Base-by-base conservation (phyloP, 108 stramenopile species). In the Nannochloropsis salina region DNA sequence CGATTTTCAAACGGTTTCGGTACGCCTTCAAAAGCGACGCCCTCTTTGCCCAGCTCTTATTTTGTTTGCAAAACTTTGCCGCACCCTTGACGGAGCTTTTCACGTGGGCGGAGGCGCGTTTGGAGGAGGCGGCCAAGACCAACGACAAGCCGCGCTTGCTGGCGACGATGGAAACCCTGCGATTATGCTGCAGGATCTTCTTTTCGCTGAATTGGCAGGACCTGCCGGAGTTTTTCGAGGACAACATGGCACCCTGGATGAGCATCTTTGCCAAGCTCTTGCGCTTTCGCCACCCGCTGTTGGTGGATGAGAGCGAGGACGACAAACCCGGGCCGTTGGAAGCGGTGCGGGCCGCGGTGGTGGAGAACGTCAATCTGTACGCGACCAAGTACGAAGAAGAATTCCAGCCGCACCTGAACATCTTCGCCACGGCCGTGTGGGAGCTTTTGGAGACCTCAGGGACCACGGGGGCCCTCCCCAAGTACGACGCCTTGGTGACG, bases 221-320 rank as follows among this genome's bases (percentile, higher is more conserved):
- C 90, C 89, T 99, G 80, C 99, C 99, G 8, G 99, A 97, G 88
- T 98, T 91, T 88, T 98, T 98, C 84, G 98, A 98, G 88, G 97
- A 98, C 90, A 93, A 97, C 90, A 96, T 99, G 94, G 87, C 83
- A 31, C 90, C 92, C 84, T 97, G 97, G 96, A 96, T 97, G 97
- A 88, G 82, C 31, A 93, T 91, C 31, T 98, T 98, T 90, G 91
- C 93, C 74, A 95, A 93, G 85, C 95, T 93, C 82, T 87, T 99
- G 84, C 82, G 90, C 83, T 98, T 96, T 88, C 86, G 92, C 83
- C 96, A 95, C 92, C 93, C 95, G 5, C 18, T 90, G 12, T 88
- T 97, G 85, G 93, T 91, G 6, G 95, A 97, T 84, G 86, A 91
- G 42, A 91, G 93, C 74, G 97, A 97, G 80, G 96, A 95, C 81